Evolutionary conservation across 1,139 yeast genomes (phyloP).

Genomic region (Chernovozyma aurita): DNA sequence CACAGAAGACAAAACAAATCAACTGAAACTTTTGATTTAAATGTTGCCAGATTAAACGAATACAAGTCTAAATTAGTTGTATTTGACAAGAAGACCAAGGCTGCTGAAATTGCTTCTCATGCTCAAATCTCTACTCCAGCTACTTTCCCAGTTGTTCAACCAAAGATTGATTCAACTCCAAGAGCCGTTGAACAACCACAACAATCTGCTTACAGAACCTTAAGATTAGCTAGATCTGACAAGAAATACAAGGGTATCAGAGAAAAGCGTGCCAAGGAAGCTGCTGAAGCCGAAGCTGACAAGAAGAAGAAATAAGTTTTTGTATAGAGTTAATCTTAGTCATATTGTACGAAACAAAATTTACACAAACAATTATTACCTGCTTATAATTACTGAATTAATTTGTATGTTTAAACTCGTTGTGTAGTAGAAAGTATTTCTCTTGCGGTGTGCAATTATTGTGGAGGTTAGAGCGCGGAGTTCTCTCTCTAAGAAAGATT

Average conservation of each 20-base stretch:
- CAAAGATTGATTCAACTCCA: constrained; percentile 67
- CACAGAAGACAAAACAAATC: constrained; percentile 99
- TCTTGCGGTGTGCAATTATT: too few relatives aligned
- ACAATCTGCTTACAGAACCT: constrained; percentile 92
- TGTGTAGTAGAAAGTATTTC: too few relatives aligned
- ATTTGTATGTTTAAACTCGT: too few relatives aligned
- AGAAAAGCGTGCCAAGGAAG: constrained; percentile 94
- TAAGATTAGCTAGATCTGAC: constrained; percentile 91
- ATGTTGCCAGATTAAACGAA: constrained; percentile 95
- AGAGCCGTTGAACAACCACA: constrained; percentile 87
- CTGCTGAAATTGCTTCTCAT: constrained; percentile 65
- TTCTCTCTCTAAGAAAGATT: too few relatives aligned
- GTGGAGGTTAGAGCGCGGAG: too few relatives aligned
- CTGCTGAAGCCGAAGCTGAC: constrained; percentile 99
- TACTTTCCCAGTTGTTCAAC: constrained; percentile 89
- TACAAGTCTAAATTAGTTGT: constrained; percentile 94
- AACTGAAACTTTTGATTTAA: constrained; percentile 89
- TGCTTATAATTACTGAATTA: too few relatives aligned
- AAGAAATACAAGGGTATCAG: constrained; percentile 93
- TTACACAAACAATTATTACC: too few relatives aligned
- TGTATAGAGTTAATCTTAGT: constrained; percentile 8
- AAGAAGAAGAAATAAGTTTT: constrained; percentile 83
- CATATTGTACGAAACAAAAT: too few relatives aligned
- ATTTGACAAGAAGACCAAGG: constrained; percentile 83
- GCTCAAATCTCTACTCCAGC: constrained; percentile 77